These are phyloP conservation scores for Bromus sterilis DNA, from an alignment of 176 grass and related monocot species.

Conservation along the genomic window DNA sequence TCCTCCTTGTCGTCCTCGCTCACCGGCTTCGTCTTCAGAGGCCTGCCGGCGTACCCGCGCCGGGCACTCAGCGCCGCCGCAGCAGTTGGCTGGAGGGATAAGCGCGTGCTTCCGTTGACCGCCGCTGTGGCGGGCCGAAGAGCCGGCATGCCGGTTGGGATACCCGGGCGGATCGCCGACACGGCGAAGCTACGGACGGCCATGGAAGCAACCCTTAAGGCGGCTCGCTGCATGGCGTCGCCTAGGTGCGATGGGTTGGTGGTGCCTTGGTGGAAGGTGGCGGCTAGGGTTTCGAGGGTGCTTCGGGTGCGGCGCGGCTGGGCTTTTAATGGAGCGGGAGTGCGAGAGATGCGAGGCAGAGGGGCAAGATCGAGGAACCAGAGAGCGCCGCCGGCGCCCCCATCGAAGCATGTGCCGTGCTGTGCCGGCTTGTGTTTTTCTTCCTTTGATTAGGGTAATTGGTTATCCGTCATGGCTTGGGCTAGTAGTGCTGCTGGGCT, in stretches of 20 bases:
- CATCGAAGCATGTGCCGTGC: too few species aligned
- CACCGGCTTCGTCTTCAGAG: neutral
- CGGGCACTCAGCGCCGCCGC: neutral
- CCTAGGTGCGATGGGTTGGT: neutral
- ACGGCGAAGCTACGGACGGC: constrained; percentile 10
- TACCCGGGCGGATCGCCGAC: neutral
- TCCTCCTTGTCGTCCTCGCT: constrained; percentile 24
- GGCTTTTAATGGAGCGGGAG: neutral
- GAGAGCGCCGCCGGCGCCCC: neutral
- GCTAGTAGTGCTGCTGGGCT: neutral
- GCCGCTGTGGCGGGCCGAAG: neutral
- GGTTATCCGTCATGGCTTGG: neutral
- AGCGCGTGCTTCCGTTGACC: neutral
- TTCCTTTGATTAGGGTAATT: too few species aligned
- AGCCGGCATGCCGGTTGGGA: neutral
- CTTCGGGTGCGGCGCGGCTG: neutral
- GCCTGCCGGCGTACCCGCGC: constrained; percentile 11
- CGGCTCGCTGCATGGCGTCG: constrained; percentile 8
- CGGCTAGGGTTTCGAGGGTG: constrained; percentile 28
- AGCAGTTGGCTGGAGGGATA: neutral
- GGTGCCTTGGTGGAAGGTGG: neutral
- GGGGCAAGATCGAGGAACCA: neutral
- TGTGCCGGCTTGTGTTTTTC: too few species aligned
- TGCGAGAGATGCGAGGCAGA: neutral
- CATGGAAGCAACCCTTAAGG: neutral